Evolutionary conservation across 257 asterid species (phyloP), one percentile per base, ranked within the genome.

Genomic region (Plectranthus barbatus): DNA sequence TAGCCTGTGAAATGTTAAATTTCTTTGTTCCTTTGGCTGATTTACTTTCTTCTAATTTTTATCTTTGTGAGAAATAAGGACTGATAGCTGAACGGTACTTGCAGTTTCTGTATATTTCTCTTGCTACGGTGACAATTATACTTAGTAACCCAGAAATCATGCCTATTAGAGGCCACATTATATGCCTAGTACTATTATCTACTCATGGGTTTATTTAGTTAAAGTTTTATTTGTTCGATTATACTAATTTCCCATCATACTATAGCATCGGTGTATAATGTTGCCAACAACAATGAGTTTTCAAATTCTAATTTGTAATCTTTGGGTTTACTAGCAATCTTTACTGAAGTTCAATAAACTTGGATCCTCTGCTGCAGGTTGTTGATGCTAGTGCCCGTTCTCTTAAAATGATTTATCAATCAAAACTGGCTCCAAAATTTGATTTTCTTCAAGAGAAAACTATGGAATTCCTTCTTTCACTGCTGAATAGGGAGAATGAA

Each of bases 351-450:
- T 34, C 41, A 33, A 57, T 63, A 17, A 42, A 61, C 49, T 56
- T 70, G 64, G 66, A 73, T 31, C 18, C 59, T 64, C 21, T 59
- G 55, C 64, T 80, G 81, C 87, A 93, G 99, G 93, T 93, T 76
- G 90, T 85, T 71, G 94, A 83, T 81, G 95, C 96, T 11, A 82
- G 85, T 77, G 97, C 97, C 36, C 97, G 96, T 40, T 78, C 97
- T 63, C 97, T 90, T 44, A 93, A 84, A 76, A 62, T 93, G 78
- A 93, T 93, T 37, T 93, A 87, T 77, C 99, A 90, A 68, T 93
- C 99, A 44, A 87, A 76, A 68, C 49, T 80, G 73, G 90, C 97
- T 60, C 94, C 99, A 18, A 77, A 82, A 72, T 93, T 74, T 70
- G 94, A 93, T 68, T 85, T 87, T 69, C 67, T 85, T 53, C 79